These are phyloP conservation scores for Gnomoniopsis sp. DNA, from an alignment of 2,329 filamentous ascomycete species.

Conservation along the genomic window DNA sequence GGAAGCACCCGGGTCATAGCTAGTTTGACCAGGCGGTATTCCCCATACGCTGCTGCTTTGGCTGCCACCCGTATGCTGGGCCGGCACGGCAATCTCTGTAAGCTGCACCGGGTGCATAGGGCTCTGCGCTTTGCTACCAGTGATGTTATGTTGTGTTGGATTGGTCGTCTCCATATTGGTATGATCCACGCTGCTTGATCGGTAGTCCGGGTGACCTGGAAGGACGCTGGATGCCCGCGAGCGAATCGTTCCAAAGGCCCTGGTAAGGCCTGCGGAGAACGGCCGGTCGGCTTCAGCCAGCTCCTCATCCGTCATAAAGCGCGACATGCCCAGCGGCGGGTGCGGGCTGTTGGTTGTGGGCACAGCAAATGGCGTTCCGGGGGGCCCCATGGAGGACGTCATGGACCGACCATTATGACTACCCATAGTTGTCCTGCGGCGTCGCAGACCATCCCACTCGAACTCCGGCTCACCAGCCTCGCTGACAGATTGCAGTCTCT, in stretches of 20 bases:
- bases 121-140: slow-evolving; percentile 40
- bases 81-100: slow-evolving; percentile 55
- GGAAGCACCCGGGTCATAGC: slow-evolving; percentile 36
- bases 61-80: slow-evolving; percentile 39
- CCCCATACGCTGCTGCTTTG: slow-evolving; percentile 46
- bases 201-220: slow-evolving; percentile 38
- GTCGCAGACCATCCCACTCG: slow-evolving; percentile 88
- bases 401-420: slow-evolving; percentile 36
- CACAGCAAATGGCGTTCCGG: slow-evolving; percentile 25
- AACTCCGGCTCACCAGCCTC: slow-evolving; percentile 69
- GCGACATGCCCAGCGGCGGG: slow-evolving; percentile 83
- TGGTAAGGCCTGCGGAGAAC: slow-evolving; percentile 46
- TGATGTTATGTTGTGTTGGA: not conserved
- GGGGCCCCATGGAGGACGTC: slow-evolving; percentile 31
- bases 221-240: slow-evolving; percentile 39
- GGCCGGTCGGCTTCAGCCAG: slow-evolving; percentile 51
- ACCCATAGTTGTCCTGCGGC: slow-evolving; percentile 52
- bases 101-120: slow-evolving; percentile 61
- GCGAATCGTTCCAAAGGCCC: slow-evolving; percentile 55
- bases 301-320: slow-evolving; percentile 68
- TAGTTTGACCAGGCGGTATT: slow-evolving; percentile 42
- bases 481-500: slow-evolving; percentile 68
- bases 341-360: slow-evolving; percentile 41
- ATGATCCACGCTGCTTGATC: slow-evolving; percentile 27
- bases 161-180: not conserved